Evolutionary conservation across 139 green algal species (phyloP).

Genomic region (Coelastrella sp.): DNA sequence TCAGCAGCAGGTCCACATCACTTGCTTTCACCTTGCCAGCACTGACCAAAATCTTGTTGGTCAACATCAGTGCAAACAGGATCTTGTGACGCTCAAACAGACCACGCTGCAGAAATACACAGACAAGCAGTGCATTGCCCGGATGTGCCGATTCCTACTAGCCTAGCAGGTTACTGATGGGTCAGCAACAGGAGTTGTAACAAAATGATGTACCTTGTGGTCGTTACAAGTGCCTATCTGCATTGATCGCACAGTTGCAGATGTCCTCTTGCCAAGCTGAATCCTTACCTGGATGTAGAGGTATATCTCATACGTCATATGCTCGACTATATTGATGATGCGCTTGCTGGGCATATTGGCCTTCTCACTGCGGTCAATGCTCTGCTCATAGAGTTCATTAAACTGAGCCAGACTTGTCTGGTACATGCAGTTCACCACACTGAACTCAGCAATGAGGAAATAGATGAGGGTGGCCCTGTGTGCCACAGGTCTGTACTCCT

Average conservation of each 20-base stretch:
- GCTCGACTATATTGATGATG: slow-evolving; percentile 94
- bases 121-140: not conserved
- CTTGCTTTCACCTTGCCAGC: slow-evolving; percentile 68
- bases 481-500: slow-evolving; percentile 94
- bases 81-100: slow-evolving; percentile 98
- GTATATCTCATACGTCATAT: slow-evolving; percentile 94
- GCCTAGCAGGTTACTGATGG: too few relatives aligned
- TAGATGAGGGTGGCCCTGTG: slow-evolving; percentile 93
- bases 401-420: slow-evolving; percentile 90
- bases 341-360: slow-evolving; percentile 92
- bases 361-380: slow-evolving; percentile 88
- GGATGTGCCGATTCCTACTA: too few relatives aligned
- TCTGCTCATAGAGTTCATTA: slow-evolving; percentile 78
- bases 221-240: too few relatives aligned
- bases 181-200: not conserved
- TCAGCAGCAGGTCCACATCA: slow-evolving; percentile 91
- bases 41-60: slow-evolving; percentile 84
- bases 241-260: too few relatives aligned
- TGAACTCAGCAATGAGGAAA: slow-evolving; percentile 96
- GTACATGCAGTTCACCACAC: slow-evolving; percentile 96
- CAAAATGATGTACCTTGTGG: not conserved
- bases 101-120: slow-evolving; percentile 80
- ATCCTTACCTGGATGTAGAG: slow-evolving; percentile 71
- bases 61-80: slow-evolving; percentile 94
- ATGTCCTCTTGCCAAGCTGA: too few relatives aligned